Evolutionary conservation across 208 protist species (phyloP).

Genomic region (Borovskyia barvae): DNA sequence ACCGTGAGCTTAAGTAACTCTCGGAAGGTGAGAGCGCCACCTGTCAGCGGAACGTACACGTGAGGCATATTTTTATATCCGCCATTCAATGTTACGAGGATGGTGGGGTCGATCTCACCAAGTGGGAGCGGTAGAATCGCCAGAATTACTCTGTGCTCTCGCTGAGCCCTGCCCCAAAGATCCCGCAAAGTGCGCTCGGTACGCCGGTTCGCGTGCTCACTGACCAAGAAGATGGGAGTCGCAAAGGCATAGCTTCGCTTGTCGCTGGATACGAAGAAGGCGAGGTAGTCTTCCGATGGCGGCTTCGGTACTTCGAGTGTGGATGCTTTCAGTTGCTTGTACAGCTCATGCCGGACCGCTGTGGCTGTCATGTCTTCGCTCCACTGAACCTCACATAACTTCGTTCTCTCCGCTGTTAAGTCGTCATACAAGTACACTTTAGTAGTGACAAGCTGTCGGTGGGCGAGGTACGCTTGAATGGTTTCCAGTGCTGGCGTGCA

Average conservation of each 20-base stretch:
- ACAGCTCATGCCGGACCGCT: conserved; percentile 26
- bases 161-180: conserved; percentile 14
- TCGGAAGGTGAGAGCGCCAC: conserved; percentile 18
- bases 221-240: conserved; percentile 4
- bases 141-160: conserved; percentile 34
- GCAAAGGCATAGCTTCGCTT: conserved; percentile 17
- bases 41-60: conserved; percentile 29
- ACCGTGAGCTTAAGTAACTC: conserved; percentile 24
- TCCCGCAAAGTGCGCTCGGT: conserved; percentile 11
- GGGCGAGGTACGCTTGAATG: conserved; percentile 12
- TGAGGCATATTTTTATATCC: conserved; percentile 43
- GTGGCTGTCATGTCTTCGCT: conserved; percentile 22
- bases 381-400: conserved; percentile 21
- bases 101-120: conserved; percentile 7
- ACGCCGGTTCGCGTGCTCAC: conserved; percentile 2
- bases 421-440: conserved; percentile 37
- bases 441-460: conserved; percentile 22
- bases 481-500: neutral
- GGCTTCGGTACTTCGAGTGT: conserved; percentile 1
- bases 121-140: conserved; percentile 42
- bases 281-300: conserved; percentile 27
- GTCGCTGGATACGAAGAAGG: conserved; percentile 25
- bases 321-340: conserved; percentile 4
- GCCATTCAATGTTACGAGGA: conserved; percentile 33
- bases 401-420: conserved; percentile 5